Evolutionary conservation across 177 flowering plant species (phyloP), one percentile per base, ranked within the genome.

Genomic region (Vitis hybrid): DNA sequence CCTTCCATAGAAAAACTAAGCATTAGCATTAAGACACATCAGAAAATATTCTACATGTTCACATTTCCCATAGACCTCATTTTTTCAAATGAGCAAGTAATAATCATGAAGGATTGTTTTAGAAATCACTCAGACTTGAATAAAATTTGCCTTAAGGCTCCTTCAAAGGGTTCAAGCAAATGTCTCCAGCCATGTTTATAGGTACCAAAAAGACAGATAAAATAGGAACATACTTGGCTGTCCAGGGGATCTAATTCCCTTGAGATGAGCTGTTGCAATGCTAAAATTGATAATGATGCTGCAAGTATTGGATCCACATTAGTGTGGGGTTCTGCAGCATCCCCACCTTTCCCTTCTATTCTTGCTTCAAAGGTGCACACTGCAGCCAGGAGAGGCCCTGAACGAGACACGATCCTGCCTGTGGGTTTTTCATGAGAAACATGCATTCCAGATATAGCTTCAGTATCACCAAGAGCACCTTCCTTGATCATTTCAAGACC

Each of bases 371-470:
- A 91, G 64, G 81, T 48, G 79, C 84, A 61, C 34, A 73, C 85
- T 39, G 93, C 96, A 63, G 98, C 96, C 17, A 79, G 64, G 17
- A 68, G 13, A 6, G 95, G 90, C 64, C 97, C 96, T 6, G 94
- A 58, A 63, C 67, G 30, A 54, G 84, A 70, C 11, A 81, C 62
- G 62, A 91, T 84, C 72, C 69, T 82, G 68, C 98, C 97, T 1
- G 93, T 85, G 10, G 93, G 90, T 12, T 14, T 15, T 56, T 3
- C 39, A 57, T 1, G 65, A 60, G 80, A 84, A 75, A 87, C 63
- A 57, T 91, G 97, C 88, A 88, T 83, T 17, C 82, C 92, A 81
- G 87, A 93, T 63, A 93, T 93, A n/a, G 88, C 94, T 80, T 85
- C 85, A 54, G 92, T 81, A 49, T 82, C 83, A 52, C 87, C 91